phyloP scores from a whole-genome alignment of 768 basidiomycete genomes.

The Termitomyces sp. region DNA sequence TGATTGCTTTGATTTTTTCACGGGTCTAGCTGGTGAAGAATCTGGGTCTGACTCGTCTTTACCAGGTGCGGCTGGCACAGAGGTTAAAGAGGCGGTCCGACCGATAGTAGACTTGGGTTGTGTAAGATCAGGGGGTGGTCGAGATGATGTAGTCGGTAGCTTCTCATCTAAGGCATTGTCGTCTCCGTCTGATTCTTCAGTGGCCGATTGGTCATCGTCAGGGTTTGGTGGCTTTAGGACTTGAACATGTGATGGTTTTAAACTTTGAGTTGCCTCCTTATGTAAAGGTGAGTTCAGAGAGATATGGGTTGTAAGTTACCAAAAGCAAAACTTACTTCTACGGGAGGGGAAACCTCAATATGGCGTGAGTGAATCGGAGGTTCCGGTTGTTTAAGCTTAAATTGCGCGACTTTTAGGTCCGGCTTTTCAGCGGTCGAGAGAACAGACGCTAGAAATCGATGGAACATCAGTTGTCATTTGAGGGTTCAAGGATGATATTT shows the following conservation, averaged over 20 bases:
- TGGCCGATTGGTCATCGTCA: constrained; percentile 38
- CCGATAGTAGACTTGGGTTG: neutral
- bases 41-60: constrained; percentile 39
- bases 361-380: constrained; percentile 11
- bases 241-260: neutral
- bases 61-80: neutral
- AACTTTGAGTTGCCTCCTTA: constrained; percentile 5
- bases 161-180: constrained; percentile 17
- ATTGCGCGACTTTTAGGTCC: constrained; percentile 26
- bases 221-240: constrained; percentile 14
- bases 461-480: constrained; percentile 5
- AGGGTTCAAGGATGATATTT: constrained; percentile 1
- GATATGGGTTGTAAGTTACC: neutral
- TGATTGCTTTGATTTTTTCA: constrained; percentile 47
- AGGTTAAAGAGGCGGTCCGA: constrained; percentile 1
- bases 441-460: constrained; percentile 42
- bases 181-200: constrained; percentile 37
- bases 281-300: neutral
- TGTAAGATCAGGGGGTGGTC: neutral
- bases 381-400: constrained; percentile 10
- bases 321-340: constrained; percentile 5
- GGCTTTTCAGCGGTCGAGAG: constrained; percentile 40
- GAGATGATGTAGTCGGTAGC: neutral
- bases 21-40: constrained; percentile 44
- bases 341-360: constrained; percentile 8